Percentiles rank a stretch among this genome's conserved stretches.
Evolutionary conservation across 495 filamentous ascomycete species (phyloP).

Genomic region (Aspergillus homomorphus): DNA sequence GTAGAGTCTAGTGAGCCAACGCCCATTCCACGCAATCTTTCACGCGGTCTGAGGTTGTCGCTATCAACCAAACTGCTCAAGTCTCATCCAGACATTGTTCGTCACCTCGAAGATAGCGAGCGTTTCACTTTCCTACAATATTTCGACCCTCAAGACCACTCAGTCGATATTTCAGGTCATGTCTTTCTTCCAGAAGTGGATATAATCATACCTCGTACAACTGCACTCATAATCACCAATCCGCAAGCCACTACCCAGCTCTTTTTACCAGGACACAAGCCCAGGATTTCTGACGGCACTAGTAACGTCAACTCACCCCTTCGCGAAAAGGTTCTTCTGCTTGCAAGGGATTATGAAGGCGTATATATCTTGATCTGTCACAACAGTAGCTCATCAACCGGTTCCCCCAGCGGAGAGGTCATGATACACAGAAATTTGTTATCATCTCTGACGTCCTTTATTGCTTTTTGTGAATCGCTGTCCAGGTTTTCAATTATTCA

Average conservation of each 20-base stretch:
- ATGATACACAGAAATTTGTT: conserved; percentile 12
- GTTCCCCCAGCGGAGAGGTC: conserved; percentile 12
- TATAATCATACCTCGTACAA: conserved; percentile 66
- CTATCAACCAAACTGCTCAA: conserved; percentile 32
- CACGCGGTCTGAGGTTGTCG: conserved; percentile 16
- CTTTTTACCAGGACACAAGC: conserved; percentile 57
- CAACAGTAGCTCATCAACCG: not conserved
- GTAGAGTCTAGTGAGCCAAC: not conserved
- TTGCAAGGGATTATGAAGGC: conserved; percentile 62
- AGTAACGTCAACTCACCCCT: conserved; percentile 42
- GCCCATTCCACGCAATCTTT: conserved; percentile 3
- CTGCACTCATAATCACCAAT: conserved; percentile 67
- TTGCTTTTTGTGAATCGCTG: conserved; percentile 19
- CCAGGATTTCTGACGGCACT: conserved; percentile 8
- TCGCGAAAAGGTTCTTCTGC: conserved; percentile 52
- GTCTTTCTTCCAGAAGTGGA: conserved; percentile 62
- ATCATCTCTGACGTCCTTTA: conserved; percentile 11
- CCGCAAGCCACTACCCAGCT: conserved; percentile 72
- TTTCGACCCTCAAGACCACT: conserved; percentile 19
- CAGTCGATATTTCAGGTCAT: not conserved
- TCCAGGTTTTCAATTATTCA: conserved; percentile 24
- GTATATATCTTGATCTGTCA: conserved; percentile 63
- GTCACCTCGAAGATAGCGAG: conserved; percentile 22
- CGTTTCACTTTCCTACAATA: conserved; percentile 25
- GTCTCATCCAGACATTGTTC: conserved; percentile 23